phyloP scores from a whole-genome alignment of 116 monocot species.

The Dioscorea cayenensis region DNA sequence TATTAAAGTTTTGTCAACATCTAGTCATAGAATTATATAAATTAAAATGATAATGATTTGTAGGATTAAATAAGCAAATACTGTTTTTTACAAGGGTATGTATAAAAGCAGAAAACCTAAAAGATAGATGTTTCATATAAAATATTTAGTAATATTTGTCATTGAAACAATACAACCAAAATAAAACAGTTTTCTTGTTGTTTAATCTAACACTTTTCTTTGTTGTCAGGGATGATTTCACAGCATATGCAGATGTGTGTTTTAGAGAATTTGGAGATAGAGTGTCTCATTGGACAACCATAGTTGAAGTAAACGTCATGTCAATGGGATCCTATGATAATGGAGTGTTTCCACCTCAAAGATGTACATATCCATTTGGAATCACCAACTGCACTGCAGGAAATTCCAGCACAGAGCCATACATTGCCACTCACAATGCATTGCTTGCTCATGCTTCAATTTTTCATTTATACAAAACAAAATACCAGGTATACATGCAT shows the following conservation, averaged over 20 bases:
- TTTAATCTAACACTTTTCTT: too few species aligned
- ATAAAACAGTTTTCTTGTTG: too few species aligned
- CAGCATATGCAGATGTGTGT: slow-evolving; percentile 8
- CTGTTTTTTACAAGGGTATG: too few species aligned
- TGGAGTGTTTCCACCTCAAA: slow-evolving; percentile 20
- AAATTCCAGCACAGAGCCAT: slow-evolving; percentile 26
- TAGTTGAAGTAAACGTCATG: slow-evolving; percentile 19
- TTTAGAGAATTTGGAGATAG: slow-evolving; percentile 18
- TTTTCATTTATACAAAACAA: slow-evolving; percentile 16
- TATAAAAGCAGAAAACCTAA: too few species aligned
- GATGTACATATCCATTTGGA: slow-evolving; percentile 44
- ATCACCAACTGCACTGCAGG: slow-evolving; percentile 16
- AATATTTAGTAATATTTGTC: too few species aligned
- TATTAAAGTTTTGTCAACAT: too few species aligned
- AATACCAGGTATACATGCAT: slow-evolving; percentile 3
- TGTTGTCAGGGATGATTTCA: slow-evolving; percentile 5
- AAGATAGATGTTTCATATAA: too few species aligned
- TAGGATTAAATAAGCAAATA: too few species aligned
- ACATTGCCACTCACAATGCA: slow-evolving; percentile 22
- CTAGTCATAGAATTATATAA: too few species aligned
- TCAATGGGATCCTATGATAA: slow-evolving; percentile 5
- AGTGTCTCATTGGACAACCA: slow-evolving; percentile 27
- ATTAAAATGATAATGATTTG: too few species aligned
- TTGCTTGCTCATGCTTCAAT: slow-evolving; percentile 28
- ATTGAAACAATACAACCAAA: too few species aligned